A percentile compares a stretch with the other conserved stretches of the same genome.
Conservation (phyloP, 2,329 filamentous ascomycete species). For the Exophiala lecanii-corni region DNA sequence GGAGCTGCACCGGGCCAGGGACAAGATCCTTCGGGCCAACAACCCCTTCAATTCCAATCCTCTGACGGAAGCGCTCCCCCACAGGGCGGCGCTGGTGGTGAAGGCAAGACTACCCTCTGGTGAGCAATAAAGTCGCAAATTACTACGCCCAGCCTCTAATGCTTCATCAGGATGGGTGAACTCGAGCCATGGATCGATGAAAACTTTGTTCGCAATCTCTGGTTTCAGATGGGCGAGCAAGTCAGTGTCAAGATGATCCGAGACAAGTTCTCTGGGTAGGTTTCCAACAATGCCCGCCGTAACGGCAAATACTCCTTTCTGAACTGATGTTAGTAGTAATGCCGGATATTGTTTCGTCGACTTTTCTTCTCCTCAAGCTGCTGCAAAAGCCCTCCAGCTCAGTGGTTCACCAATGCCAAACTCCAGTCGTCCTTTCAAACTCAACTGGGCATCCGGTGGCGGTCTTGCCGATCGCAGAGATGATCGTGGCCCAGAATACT, state of each 20-base stretch:
- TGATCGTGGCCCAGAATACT: conserved; percentile 92
- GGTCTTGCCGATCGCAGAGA: conserved; percentile 92
- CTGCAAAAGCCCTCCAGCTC: conserved; percentile 81
- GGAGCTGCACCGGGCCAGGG: conserved; percentile 51
- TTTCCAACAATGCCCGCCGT: conserved; percentile 9
- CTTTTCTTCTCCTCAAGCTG: conserved; percentile 75
- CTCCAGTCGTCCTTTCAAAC: conserved; percentile 91
- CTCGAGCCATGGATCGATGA: conserved; percentile 99
- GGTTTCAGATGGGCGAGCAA: conserved; percentile 85
- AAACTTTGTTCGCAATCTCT: conserved; percentile 94
- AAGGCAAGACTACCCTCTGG: conserved; percentile 55
- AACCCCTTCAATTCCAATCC: conserved; percentile 49
- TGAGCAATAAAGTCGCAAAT: conserved; percentile 32
- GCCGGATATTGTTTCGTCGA: conserved; percentile 99
- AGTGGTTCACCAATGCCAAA: conserved; percentile 90
- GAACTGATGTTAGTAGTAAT: conserved; percentile 60
- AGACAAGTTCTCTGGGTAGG: conserved; percentile 96
- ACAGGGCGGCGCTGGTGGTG: conserved; percentile 46
- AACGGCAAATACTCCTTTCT: conserved; percentile 10
- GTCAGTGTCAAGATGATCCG: conserved; percentile 99
- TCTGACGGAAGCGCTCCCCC: conserved; percentile 42
- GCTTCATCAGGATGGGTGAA: conserved; percentile 83
- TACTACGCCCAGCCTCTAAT: conserved; percentile 3
- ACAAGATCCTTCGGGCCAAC: conserved; percentile 36
- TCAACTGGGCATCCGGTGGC: conserved; percentile 98